Evolutionary conservation across 2,329 filamentous ascomycete species (phyloP), one percentile per base, ranked within the genome.

Genomic region (Bipolaris zeicola): DNA sequence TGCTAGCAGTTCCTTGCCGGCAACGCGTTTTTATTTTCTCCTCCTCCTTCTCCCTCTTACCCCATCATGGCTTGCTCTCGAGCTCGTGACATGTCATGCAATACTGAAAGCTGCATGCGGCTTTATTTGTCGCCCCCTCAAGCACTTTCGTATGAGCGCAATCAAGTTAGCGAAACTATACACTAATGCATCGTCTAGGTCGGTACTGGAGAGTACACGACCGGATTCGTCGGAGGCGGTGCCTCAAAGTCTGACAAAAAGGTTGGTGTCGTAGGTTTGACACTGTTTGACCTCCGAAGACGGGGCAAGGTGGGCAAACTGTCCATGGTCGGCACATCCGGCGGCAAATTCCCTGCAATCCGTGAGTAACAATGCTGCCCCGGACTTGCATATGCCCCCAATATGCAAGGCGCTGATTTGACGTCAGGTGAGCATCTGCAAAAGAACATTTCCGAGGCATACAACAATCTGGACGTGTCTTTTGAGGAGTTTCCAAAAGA

Each of bases 171-270:
- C 20, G 46, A 22, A 18, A 28, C 14, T 18, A n/a, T n/a, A 36
- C 43, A 54, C 63, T 66, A 46, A 69, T 47, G 7, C 37, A 31
- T 31, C 24, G 37, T 47, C 26, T 48, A 77, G 89, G 86, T 96
- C 57, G 93, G 93, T 63, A 96, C 93, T 10, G 94, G 93, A 71
- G 93, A 97, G 83, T 97, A 97, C 83, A 97, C 94, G 69, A 97
- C 94, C 41, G 93, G 93, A 55, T 97, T 95, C 68, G 92, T 96
- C 55, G 92, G 91, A 55, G 88, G 87, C 58, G 89, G 89, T 57
- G 89, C 88, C 49, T 96, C 92, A 3, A 88, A 85, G 10, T 96
- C 92, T 47, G 94, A 97, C 83, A 97, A 97, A 82, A 97, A 97
- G 78, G 90, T 97, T 47, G 93, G 94, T 56, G 94, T 97, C 8